Evolutionary conservation across 345 rosid species (phyloP), one percentile per base, ranked within the genome.

Genomic region (Leavenworthia alabamica): DNA sequence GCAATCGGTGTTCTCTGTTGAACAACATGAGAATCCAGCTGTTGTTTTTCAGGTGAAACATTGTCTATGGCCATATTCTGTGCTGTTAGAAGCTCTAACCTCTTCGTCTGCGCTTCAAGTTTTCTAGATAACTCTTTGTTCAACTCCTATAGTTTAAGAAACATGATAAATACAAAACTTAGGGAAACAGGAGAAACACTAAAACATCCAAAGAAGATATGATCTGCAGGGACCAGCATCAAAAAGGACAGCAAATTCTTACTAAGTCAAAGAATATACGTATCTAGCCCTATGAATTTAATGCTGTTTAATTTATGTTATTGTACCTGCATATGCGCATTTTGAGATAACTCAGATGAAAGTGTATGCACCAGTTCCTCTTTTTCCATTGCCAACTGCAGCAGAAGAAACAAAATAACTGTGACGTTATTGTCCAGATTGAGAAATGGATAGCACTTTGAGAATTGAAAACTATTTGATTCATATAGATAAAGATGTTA

Each of bases 71-170:
- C 83, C 89, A 94, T 83, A 67, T 69, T 86, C 75, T 84, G 90
- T 59, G 96, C 81, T 36, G 96, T 86, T 77, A 88, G 78, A 52
- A 90, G 86, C 77, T 94, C 97, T 73, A 94, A 69, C 81, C 96
- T 90, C 73, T 88, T 95, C 7, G 97, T 94, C 73, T 94, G 99
- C 62, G 49, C 74, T 79, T 90, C 97, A 11, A 90, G 97, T 79
- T 90, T 94, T 61, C 65, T 73, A 0, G 90, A 82, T 71, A 94
- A 74, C 71, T 94, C 99, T 31, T 78, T 74, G 81, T 90, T 94
- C 75, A 84, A 69, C 72, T 75, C 96, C 97, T 94, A 73, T 77
- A 76, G 70, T n/a, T 68, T 47, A 62, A 44, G 12, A 50, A 62
- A 51, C 28, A 28, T 15, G 71, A n/a, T n/a, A n/a, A n/a, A n/a